phyloP scores from a whole-genome alignment of 2,329 filamentous ascomycete genomes.

The Aspergillus caelatus region DNA sequence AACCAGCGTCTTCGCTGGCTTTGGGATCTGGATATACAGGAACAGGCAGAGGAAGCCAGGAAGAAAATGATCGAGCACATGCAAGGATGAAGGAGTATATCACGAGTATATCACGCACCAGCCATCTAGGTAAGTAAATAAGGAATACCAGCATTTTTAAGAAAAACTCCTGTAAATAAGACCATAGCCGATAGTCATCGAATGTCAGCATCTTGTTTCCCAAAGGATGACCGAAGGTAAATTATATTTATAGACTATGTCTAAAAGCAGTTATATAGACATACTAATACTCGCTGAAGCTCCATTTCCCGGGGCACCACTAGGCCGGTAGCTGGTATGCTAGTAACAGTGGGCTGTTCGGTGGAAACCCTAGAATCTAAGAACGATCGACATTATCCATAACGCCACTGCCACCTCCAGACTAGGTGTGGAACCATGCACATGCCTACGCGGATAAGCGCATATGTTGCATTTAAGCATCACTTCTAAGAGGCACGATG shows the following conservation, averaged over 20 bases:
- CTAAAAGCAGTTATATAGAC: not conserved
- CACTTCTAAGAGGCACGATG: not conserved
- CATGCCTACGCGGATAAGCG: not conserved
- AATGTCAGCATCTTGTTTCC: not conserved
- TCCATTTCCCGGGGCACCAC: not conserved
- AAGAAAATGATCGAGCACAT: constrained; percentile 17
- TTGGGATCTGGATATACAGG: constrained; percentile 37
- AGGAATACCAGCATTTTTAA: not conserved
- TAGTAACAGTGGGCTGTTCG: not conserved
- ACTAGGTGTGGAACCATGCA: not conserved
- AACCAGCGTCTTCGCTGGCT: constrained; percentile 34
- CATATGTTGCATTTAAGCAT: not conserved
- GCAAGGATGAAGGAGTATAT: not conserved
- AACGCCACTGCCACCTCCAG: not conserved
- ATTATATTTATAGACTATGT: no score
- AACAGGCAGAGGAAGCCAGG: constrained; percentile 28
- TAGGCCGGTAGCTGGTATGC: not conserved
- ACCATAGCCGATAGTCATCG: not conserved
- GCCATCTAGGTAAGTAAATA: not conserved
- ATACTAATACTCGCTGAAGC: not conserved
- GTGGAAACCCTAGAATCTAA: not conserved
- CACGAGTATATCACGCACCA: not conserved
- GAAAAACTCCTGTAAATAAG: not conserved
- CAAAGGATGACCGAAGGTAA: not conserved
- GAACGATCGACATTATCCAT: not conserved